Percentiles rank a stretch among this genome's conserved stretches.
Evolutionary conservation across 2,329 filamentous ascomycete species (phyloP).

Genomic region (Epichloe brachyelytri): DNA sequence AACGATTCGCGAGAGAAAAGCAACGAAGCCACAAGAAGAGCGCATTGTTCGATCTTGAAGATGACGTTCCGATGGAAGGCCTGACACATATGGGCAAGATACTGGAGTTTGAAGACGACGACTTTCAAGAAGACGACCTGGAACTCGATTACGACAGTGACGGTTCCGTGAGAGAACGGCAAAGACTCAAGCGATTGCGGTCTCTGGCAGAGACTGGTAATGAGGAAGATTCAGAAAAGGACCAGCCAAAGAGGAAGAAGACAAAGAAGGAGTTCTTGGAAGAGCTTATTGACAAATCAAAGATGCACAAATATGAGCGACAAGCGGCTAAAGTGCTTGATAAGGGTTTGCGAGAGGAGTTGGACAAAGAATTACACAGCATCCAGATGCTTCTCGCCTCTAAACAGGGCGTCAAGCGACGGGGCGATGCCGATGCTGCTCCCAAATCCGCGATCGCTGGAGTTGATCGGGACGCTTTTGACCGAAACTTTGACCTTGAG

Average conservation of each 20-base stretch:
- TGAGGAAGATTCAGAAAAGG: conserved; percentile 32
- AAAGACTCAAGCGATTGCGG: conserved; percentile 44
- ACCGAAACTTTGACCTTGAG: conserved; percentile 78
- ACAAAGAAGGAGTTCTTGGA: conserved; percentile 96
- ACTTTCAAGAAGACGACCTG: conserved; percentile 70
- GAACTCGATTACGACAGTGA: conserved; percentile 46
- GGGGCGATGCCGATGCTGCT: conserved; percentile 12
- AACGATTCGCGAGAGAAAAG: conserved; percentile 83
- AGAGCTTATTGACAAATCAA: conserved; percentile 94
- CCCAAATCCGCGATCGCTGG: conserved; percentile 25
- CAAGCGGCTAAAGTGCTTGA: conserved; percentile 90
- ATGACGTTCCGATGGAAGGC: conserved; percentile 41
- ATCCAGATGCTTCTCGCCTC: conserved; percentile 60
- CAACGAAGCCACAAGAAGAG: conserved; percentile 64
- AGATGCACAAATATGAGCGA: conserved; percentile 85
- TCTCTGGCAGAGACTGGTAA: conserved; percentile 29
- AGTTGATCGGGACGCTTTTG: conserved; percentile 55
- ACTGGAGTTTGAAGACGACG: conserved; percentile 54
- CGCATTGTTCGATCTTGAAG: conserved; percentile 83
- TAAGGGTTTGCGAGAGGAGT: conserved; percentile 68
- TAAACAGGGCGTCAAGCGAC: conserved; percentile 25
- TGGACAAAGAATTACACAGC: conserved; percentile 72
- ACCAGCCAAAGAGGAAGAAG: conserved; percentile 73
- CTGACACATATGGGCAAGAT: conserved; percentile 78
- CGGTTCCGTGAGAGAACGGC: conserved; percentile 38